phyloP scores from a whole-genome alignment of 1,284 basidiomycete genomes.

The Phellinidium pouzarii region DNA sequence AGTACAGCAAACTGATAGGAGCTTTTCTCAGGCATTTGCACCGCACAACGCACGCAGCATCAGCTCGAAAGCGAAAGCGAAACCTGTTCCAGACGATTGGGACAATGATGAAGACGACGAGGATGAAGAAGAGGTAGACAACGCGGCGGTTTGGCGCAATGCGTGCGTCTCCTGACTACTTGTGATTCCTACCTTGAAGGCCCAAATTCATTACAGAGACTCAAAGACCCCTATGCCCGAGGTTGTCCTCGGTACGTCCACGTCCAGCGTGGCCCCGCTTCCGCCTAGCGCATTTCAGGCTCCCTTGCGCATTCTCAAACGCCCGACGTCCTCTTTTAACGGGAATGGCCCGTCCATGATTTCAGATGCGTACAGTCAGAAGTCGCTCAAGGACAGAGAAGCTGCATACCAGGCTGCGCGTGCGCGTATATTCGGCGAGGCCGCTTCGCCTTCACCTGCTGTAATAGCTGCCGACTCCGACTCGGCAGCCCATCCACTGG shows the following conservation, averaged over 20 bases:
- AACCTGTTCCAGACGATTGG: slow-evolving; percentile 20
- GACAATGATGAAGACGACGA: slow-evolving; percentile 21
- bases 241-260: slow-evolving; percentile 18
- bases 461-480: background rate
- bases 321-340: too few relatives aligned
- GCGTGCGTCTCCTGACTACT: slow-evolving; percentile 19
- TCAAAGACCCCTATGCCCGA: slow-evolving; percentile 23
- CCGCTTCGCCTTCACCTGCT: background rate
- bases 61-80: background rate
- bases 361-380: too few relatives aligned
- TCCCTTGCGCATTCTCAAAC: slow-evolving; percentile 23
- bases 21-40: too few relatives aligned
- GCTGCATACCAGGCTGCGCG: slow-evolving; percentile 23
- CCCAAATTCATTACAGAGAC: slow-evolving; percentile 17
- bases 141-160: slow-evolving; percentile 21
- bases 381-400: slow-evolving; percentile 21
- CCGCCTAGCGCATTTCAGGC: slow-evolving; percentile 20
- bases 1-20: too few relatives aligned
- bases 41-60: background rate
- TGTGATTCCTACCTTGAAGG: background rate
- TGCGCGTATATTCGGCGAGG: slow-evolving; percentile 22
- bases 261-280: slow-evolving; percentile 8
- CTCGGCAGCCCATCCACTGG: too few relatives aligned
- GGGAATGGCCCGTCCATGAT: too few relatives aligned
- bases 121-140: slow-evolving; percentile 18